Base-by-base conservation (phyloP, 1,139 yeast genomes). In the Yamadazyma aaseri region DNA sequence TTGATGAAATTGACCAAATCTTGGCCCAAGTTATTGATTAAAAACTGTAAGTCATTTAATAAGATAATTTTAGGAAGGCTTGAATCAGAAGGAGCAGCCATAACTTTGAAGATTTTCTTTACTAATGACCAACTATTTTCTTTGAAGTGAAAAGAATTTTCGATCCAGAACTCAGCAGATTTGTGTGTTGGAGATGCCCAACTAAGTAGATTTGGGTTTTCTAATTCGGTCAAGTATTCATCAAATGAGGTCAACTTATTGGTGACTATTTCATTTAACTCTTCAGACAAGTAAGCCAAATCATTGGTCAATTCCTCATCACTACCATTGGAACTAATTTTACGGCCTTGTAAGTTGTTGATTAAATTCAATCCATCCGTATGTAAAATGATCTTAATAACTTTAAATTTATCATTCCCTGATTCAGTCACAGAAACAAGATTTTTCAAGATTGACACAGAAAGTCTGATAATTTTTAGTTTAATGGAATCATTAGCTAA, bases 171-270 rank as follows among this genome's bases (percentile, higher is more conserved):
- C 36, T 86, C 87, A 35, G 77, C 79, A 30, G 87, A 84, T 49
- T 80, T 78, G 62, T 92, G 98, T 16, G 96, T 89, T 36, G 98
- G 98, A 6, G 72, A 64, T 2, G 96, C 79, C 95, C 96, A 92
- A 43, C 79, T 76, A 52, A 92, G 74, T 43, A 79, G 73, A 50
- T 82, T 79, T n/a, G 76, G 76, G 39, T 92, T 80, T 42, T 80
- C 84, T 40, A 92, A 71, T 63, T 92, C 98, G 32, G 89, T 80
- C 50, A 78, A 70, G 60, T 90, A 92, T 59, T 90, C 97, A 53
- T 92, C 98, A 56, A 92, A 86, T 2, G 96, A 87, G 4, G 97
- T 82, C 66, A 92, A 76, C 45, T 78, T 80, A 33, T 60, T 60
- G 36, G 81, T 76, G 42, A 84, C 90, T 32, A 86, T 81, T 25